Base-by-base conservation (phyloP, 2,329 filamentous ascomycete genomes). In the Tolypocladium pustulatum region DNA sequence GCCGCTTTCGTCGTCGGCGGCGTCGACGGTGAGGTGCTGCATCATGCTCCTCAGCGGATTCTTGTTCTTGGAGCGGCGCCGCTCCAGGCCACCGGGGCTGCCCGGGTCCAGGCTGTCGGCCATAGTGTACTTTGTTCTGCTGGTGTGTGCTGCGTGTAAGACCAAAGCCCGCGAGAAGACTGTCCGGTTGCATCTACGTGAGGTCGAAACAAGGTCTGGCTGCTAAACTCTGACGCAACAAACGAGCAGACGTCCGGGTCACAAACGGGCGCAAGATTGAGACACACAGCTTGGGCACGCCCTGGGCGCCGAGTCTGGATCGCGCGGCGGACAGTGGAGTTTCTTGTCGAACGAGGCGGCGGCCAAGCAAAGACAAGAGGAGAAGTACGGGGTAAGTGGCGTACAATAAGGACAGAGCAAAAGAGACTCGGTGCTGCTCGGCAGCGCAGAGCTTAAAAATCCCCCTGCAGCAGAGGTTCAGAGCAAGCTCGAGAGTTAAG, bases 11-110 rank as follows among this genome's bases (percentile, higher is more conserved):
- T 66, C 65, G 38, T 67, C 63, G 8, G 68, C 64, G 9, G 66
- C 61, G 36, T 73, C 71, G 55, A 73, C 71, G 37, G 71, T 71
- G 54, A 73, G 69, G 59, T 73, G 71, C 60, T 72, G 70, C 66
- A 73, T 72, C 69, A 73, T 72, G 59, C 67, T 72, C 56, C 65
- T 68, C 54, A 73, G 64, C 56, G 70, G 70, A 60, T 72, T 72
- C 64, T 66, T 69, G 55, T 72, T 72, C 64, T 66, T 69, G 55
- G 70, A 73, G 30, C 71, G 65, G 40, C 70, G 68, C 41, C 69
- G 68, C 63, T 69, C 66, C 1, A 66, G 66, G 49, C 61, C 61
- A 46, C 61, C 60, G 46, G 65, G 65, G 55, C 63, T 61, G 22
- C 64, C 54, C 22, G 62, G 67, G 22, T 67, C 67, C 58, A 71